These are phyloP conservation scores for Kluyveromyces sp. DNA, from an alignment of 1,139 yeast genomes.

Conservation along the genomic window DNA sequence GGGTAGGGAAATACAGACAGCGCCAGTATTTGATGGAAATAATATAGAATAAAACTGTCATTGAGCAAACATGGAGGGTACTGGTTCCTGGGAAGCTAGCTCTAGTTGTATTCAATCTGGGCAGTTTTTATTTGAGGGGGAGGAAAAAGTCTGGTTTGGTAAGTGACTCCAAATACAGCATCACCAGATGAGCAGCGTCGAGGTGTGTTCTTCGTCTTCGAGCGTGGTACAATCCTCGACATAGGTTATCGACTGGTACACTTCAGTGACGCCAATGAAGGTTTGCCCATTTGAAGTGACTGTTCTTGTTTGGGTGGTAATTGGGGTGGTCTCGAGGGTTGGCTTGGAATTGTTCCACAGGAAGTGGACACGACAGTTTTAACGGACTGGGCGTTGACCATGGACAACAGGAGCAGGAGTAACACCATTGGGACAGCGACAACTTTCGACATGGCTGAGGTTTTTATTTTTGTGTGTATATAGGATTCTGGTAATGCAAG, in stretches of 20 bases:
- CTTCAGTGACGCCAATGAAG: slow-evolving; percentile 18
- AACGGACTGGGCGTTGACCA: slow-evolving; percentile 1
- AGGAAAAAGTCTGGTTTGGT: not conserved
- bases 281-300: slow-evolving; percentile 14
- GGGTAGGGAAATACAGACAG: too few relatives aligned
- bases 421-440: too few relatives aligned
- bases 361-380: slow-evolving; percentile 9
- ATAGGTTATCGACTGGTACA: slow-evolving; percentile 19
- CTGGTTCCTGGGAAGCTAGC: too few relatives aligned
- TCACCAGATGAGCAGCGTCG: slow-evolving; percentile 5
- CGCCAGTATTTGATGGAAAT: too few relatives aligned
- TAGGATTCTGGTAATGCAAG: too few relatives aligned
- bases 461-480: too few relatives aligned
- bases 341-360: slow-evolving; percentile 21
- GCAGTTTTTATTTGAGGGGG: too few relatives aligned
- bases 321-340: slow-evolving; percentile 19
- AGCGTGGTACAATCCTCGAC: slow-evolving; percentile 6
- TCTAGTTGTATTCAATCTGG: too few relatives aligned
- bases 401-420: not conserved
- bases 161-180: not conserved
- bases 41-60: too few relatives aligned
- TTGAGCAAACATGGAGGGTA: too few relatives aligned
- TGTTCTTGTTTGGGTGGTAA: slow-evolving; percentile 17
- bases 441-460: too few relatives aligned
- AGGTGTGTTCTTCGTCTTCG: slow-evolving; percentile 2